These are phyloP conservation scores for Liquidambar formosana DNA, from an alignment of 164 flowering plant species.

Conservation along the genomic window DNA sequence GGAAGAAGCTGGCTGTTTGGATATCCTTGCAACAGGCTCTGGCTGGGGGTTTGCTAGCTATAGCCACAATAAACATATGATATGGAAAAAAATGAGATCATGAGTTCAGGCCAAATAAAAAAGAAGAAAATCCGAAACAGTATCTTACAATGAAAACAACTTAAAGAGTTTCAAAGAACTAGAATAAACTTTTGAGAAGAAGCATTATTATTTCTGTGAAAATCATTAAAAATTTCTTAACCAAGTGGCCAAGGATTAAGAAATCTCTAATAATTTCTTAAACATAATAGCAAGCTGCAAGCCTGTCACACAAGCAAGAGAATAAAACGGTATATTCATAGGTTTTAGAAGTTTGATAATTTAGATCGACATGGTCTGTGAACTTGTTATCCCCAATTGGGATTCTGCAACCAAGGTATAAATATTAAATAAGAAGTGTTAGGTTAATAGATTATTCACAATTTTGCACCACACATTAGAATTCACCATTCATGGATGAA, in stretches of 20 bases:
- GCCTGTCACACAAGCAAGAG: neutral
- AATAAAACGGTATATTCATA: neutral
- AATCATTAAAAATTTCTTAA: neutral
- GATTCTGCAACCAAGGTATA: too few relatives aligned
- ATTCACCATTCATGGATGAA: too few relatives aligned
- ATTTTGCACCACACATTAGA: conserved; percentile 1
- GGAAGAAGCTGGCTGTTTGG: conserved; percentile 66
- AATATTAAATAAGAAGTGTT: too few relatives aligned
- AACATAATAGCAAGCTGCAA: neutral
- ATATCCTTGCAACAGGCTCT: conserved; percentile 57
- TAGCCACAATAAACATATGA: conserved; percentile 20
- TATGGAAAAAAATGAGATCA: conserved; percentile 5
- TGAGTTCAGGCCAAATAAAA: neutral
- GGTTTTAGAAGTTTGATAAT: neutral
- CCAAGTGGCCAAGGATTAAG: neutral
- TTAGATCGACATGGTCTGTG: too few relatives aligned
- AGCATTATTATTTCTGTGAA: neutral
- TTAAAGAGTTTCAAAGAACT: neutral
- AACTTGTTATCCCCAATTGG: neutral
- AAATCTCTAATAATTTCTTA: neutral
- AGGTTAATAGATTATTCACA: neutral
- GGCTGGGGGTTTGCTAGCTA: conserved; percentile 70
- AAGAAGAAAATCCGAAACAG: neutral
- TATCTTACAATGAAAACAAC: neutral
- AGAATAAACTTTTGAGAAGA: neutral